Conservation (phyloP, 2,329 filamentous ascomycete genomes). For the Madurella fahalii region DNA sequence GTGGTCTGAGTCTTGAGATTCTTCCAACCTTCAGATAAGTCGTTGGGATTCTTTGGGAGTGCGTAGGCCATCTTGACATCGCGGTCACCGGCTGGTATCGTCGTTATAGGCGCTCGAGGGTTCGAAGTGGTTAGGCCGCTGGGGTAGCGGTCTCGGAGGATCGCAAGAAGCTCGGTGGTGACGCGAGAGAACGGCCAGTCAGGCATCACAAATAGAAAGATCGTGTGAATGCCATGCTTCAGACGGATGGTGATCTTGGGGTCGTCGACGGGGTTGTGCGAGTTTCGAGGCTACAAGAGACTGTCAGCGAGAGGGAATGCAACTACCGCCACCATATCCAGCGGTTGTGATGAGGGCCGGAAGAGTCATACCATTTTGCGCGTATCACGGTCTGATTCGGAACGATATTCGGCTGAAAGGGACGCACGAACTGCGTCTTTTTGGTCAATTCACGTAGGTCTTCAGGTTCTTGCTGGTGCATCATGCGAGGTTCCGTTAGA, state of each 20-base stretch:
- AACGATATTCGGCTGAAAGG: no score
- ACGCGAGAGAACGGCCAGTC: conserved; percentile 53
- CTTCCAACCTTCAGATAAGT: conserved; percentile 49
- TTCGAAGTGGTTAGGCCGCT: conserved; percentile 43
- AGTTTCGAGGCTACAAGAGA: conserved; percentile 12
- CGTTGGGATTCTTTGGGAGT: conserved; percentile 40
- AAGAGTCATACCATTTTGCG: no score
- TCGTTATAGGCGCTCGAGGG: conserved; percentile 32
- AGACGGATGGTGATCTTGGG: conserved; percentile 63
- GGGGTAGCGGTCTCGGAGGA: conserved; percentile 56
- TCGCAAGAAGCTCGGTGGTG: conserved; percentile 53
- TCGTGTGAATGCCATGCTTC: conserved; percentile 67
- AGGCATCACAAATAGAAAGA: conserved; percentile 63
- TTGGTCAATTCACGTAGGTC: no score
- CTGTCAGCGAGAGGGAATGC: neutral
- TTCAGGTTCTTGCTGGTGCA: no score
- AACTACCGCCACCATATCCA: no score
- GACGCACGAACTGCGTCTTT: no score
- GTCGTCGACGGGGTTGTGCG: conserved; percentile 30
- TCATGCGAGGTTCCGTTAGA: no score
- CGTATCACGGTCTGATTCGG: no score
- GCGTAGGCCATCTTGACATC: conserved; percentile 44
- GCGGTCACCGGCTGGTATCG: conserved; percentile 40
- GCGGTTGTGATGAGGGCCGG: no score
- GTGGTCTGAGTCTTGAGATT: conserved; percentile 37